Evolutionary conservation across 106 monocot genomes (phyloP).

Genomic region (Dendrobium chrysotoxum): DNA sequence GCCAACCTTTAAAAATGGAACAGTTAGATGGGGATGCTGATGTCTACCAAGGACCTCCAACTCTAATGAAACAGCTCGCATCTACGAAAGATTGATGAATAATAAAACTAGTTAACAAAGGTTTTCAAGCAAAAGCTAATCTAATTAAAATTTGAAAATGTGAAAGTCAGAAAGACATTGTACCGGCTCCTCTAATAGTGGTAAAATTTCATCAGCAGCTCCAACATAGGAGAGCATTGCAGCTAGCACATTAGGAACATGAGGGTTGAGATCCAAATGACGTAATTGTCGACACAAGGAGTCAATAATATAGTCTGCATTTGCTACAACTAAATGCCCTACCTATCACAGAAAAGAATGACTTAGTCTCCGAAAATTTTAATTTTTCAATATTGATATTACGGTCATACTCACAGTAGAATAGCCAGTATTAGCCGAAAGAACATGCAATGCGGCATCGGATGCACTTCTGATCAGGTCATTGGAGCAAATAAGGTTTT

Average conservation of each 20-base stretch:
- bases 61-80: slow-evolving; percentile 76
- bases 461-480: slow-evolving; percentile 59
- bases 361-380: background rate
- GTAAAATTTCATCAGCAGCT: slow-evolving; percentile 78
- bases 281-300: slow-evolving; percentile 80
- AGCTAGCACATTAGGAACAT: slow-evolving; percentile 81
- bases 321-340: slow-evolving; percentile 73
- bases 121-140: slow-evolving; percentile 1
- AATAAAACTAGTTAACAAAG: slow-evolving; percentile 1
- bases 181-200: slow-evolving; percentile 93
- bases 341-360: slow-evolving; percentile 38
- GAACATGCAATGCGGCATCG: slow-evolving; percentile 55
- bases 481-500: slow-evolving; percentile 80
- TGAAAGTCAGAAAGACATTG: background rate
- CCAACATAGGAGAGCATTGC: slow-evolving; percentile 93
- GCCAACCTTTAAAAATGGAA: slow-evolving; percentile 85
- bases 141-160: background rate
- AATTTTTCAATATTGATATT: background rate
- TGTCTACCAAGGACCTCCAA: slow-evolving; percentile 85
- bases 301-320: slow-evolving; percentile 97
- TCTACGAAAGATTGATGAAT: slow-evolving; percentile 34
- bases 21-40: slow-evolving; percentile 70
- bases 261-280: slow-evolving; percentile 82
- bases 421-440: slow-evolving; percentile 53
- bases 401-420: slow-evolving; percentile 40